Evolutionary conservation across 345 rosid species (phyloP), one percentile per base, ranked within the genome.

Genomic region (Sonneratia caseolaris): DNA sequence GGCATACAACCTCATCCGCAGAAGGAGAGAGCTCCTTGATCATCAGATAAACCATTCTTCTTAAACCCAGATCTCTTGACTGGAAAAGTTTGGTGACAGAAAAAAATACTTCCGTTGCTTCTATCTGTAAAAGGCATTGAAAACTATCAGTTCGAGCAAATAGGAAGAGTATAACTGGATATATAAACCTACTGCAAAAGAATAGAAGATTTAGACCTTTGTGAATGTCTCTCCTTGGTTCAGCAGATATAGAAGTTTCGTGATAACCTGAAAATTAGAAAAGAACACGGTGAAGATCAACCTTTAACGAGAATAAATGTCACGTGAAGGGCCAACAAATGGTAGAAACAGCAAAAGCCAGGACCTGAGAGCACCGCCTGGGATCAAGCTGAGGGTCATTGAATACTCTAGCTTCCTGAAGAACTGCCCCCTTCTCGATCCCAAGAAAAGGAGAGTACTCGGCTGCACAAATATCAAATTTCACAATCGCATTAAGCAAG

Each of bases 321-420:
- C 0, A 11, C 0, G 0, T 4, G 15, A 1, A 65, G 35, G 7
- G 24, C 67, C 66, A 7, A 35, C 1, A 0, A 68, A 5, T 75
- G 13, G 49, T 24, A 27, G 6, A 71, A 71, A 70, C 43, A 45
- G 15, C 24, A 59, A 13, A 69, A 59, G 40, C 68, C 32, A 48
- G 76, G 68, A 94, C 98, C 97, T 95, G 99, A 21, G 97, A 95
- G 88, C 99, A 95, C 86, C 83, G 86, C 85, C 98, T 81, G 16
- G 99, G 88, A 83, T 95, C 99, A 82, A 95, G 91, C 82, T 95
- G 99, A 68, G 99, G 90, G 32, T 95, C 99, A 74, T 95, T 92
- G 80, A 95, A 95, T 77, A 95, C 94, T 82, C 99, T 87, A 73
- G 96, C 96, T 78, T 95, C 99, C 81, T 95, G 99, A 79, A 95